Evolutionary conservation across 371 early-diverging fungal species (phyloP).

Genomic region (Rhizopus arrhizus): DNA sequence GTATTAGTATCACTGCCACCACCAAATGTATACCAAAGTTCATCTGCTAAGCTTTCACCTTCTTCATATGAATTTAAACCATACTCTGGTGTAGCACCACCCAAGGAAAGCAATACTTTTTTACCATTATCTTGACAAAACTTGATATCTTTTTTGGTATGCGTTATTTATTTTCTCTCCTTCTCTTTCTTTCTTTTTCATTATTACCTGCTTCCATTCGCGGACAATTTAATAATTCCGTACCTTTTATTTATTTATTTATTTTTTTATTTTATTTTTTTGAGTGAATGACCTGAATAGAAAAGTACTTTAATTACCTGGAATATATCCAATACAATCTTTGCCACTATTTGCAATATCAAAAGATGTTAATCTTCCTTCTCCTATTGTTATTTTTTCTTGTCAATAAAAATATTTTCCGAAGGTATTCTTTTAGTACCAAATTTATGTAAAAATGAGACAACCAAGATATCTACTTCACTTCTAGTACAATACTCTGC

Average conservation of each 20-base stretch:
- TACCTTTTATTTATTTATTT: constrained; percentile 33
- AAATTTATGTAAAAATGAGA: constrained; percentile 67
- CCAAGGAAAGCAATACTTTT: constrained; percentile 60
- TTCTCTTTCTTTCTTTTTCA: background rate
- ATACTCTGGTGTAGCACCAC: constrained; percentile 67
- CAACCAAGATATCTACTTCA: constrained; percentile 56
- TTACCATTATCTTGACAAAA: constrained; percentile 54
- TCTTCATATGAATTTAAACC: constrained; percentile 48
- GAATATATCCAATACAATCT: constrained; percentile 23
- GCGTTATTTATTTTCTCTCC: too few relatives aligned
- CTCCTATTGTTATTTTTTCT: constrained; percentile 11
- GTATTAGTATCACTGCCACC: constrained; percentile 41
- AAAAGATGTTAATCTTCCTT: constrained; percentile 24
- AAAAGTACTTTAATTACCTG: constrained; percentile 3
- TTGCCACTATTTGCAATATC: constrained; percentile 26
- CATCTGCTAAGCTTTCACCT: constrained; percentile 57
- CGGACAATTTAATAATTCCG: constrained; percentile 62
- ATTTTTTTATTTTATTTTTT: constrained; percentile 13
- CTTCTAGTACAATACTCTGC: constrained; percentile 58
- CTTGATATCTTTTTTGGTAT: constrained; percentile 46
- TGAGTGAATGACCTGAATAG: too few relatives aligned
- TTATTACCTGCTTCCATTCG: constrained; percentile 48
- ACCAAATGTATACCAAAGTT: constrained; percentile 63
- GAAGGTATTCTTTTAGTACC: constrained; percentile 20
- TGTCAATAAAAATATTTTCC: constrained; percentile 5